phyloP scores from a whole-genome alignment of 1,284 basidiomycete species.

The Trametes polyzona region DNA sequence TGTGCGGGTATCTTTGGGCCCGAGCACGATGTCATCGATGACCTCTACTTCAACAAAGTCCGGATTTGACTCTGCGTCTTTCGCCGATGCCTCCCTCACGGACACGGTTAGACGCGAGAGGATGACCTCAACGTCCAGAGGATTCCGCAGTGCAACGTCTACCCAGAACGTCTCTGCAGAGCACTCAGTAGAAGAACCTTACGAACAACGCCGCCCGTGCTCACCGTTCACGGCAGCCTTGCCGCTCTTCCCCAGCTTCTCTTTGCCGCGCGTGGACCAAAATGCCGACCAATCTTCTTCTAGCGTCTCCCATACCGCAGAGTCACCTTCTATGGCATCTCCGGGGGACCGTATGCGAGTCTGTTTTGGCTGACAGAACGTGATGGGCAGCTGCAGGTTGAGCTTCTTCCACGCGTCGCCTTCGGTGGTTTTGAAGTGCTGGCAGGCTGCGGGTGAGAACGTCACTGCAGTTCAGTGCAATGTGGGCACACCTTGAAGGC shows the following conservation, averaged over 20 bases:
- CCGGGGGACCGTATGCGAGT: constrained; percentile 59
- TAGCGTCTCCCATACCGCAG: constrained; percentile 58
- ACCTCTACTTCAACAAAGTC: constrained; percentile 59
- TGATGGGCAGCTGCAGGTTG: constrained; percentile 60
- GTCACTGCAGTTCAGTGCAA: background rate
- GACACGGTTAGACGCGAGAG: constrained; percentile 62
- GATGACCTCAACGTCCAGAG: constrained; percentile 69
- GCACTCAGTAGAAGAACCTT: no score
- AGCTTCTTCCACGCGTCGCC: constrained; percentile 42
- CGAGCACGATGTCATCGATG: constrained; percentile 59
- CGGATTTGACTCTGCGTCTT: constrained; percentile 38
- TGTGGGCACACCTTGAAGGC: constrained; percentile 62
- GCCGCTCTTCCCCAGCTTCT: constrained; percentile 53
- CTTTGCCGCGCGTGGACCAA: constrained; percentile 57
- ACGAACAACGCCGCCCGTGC: constrained; percentile 20
- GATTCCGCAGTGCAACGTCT: constrained; percentile 69
- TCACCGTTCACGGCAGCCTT: constrained; percentile 68
- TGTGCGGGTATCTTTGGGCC: constrained; percentile 59
- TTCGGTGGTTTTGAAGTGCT: constrained; percentile 70
- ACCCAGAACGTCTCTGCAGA: constrained; percentile 74
- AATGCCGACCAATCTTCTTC: constrained; percentile 68
- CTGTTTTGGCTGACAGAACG: constrained; percentile 56
- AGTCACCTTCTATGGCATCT: constrained; percentile 48
- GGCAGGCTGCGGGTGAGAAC: background rate
- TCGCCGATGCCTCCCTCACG: constrained; percentile 45